Evolutionary conservation across 2,329 filamentous ascomycete species (phyloP).

Genomic region (Sclerotinia glacialis): DNA sequence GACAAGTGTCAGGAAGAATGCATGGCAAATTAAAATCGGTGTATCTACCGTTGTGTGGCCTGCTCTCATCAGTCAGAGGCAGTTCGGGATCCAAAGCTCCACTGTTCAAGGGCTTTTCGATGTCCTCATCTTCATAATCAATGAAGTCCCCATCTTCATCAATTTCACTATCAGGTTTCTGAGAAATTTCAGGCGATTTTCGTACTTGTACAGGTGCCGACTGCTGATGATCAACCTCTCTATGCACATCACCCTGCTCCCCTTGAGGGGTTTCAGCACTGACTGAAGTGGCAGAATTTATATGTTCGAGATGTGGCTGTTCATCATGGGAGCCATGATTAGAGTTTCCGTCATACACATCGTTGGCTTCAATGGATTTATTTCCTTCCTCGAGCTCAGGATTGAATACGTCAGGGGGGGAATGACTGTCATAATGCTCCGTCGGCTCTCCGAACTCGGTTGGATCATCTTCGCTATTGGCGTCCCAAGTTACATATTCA

Average conservation of each 20-base stretch:
- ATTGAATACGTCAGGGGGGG: neutral
- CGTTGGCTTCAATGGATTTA: neutral
- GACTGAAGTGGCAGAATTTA: neutral
- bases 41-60: constrained; percentile 33
- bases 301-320: neutral
- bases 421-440: constrained; percentile 20
- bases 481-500: constrained; percentile 33
- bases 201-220: constrained; percentile 3
- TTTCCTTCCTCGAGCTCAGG: neutral
- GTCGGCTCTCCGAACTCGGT: constrained; percentile 25
- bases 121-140: constrained; percentile 51
- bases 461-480: constrained; percentile 29
- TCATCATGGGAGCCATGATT: neutral
- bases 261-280: constrained; percentile 9
- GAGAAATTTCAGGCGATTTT: neutral
- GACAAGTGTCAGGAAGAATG: constrained; percentile 31
- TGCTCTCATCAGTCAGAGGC: constrained; percentile 23
- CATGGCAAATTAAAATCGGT: constrained; percentile 34
- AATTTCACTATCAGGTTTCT: constrained; percentile 9
- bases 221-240: constrained; percentile 11
- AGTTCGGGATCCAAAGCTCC: constrained; percentile 7
- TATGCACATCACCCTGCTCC: constrained; percentile 13
- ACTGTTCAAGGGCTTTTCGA: constrained; percentile 20
- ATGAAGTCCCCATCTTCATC: constrained; percentile 45
- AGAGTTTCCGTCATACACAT: neutral